phyloP scores from a whole-genome alignment of 192 early-diverging fungal genomes.

The Physocladia obscura region DNA sequence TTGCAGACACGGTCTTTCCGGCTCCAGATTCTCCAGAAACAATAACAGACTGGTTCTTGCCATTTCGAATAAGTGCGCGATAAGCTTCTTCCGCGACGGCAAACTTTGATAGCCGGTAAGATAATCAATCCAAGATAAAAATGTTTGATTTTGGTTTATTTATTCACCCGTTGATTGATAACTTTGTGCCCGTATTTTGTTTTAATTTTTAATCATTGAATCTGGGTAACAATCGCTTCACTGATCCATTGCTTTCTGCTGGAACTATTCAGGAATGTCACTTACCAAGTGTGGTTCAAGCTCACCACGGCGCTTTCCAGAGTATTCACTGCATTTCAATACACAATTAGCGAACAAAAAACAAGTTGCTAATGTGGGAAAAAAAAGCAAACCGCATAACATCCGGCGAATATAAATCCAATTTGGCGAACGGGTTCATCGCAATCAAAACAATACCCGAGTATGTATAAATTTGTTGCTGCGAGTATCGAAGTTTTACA shows the following conservation, averaged over 20 bases:
- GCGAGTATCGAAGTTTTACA: conserved; percentile 7
- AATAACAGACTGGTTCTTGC: conserved; percentile 88
- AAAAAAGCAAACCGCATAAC: too few species aligned
- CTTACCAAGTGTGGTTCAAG: conserved; percentile 76
- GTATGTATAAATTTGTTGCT: conserved; percentile 78
- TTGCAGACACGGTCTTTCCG: conserved; percentile 86
- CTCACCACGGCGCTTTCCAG: conserved; percentile 77
- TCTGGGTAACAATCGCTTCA: too few species aligned
- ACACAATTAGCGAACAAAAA: too few species aligned
- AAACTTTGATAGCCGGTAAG: conserved; percentile 51
- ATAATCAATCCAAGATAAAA: too few species aligned
- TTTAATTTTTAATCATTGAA: too few species aligned
- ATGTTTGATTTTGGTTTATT: too few species aligned
- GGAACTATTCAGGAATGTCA: too few species aligned
- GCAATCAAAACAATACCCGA: conserved; percentile 95
- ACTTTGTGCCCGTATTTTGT: too few species aligned
- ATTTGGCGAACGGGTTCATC: conserved; percentile 80
- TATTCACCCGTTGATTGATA: too few species aligned
- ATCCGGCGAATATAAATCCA: conserved; percentile 78
- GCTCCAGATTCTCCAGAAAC: conserved; percentile 91
- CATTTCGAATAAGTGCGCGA: conserved; percentile 83
- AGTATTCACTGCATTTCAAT: too few species aligned
- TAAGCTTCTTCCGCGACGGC: conserved; percentile 91
- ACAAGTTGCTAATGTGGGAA: too few species aligned
- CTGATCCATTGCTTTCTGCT: too few species aligned